Percentiles rank a stretch among this genome's conserved stretches.
phyloP scores from a whole-genome alignment of 2,329 filamentous ascomycete species.

The Didymella pomorum region DNA sequence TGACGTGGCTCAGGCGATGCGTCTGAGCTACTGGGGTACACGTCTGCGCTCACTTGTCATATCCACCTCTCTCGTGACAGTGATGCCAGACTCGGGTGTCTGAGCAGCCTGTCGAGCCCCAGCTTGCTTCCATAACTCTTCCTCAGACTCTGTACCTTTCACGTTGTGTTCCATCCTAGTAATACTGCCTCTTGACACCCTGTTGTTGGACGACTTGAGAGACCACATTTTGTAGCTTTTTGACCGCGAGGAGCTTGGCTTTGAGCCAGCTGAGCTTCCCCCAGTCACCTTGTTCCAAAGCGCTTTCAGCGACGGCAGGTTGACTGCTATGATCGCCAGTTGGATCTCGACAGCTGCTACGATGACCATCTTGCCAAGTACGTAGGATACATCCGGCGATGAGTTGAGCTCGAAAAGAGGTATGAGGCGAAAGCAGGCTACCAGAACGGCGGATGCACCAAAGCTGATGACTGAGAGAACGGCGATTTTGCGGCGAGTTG shows the following conservation, averaged over 20 bases:
- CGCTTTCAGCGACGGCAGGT: constrained; percentile 44
- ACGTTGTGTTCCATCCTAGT: constrained; percentile 23
- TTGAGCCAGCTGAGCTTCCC: constrained; percentile 5
- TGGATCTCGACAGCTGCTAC: constrained; percentile 45
- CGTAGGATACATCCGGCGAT: constrained; percentile 37
- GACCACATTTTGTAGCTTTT: constrained; percentile 16
- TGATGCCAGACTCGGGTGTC: not conserved
- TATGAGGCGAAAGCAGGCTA: constrained; percentile 30
- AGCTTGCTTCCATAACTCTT: constrained; percentile 26
- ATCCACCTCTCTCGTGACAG: constrained; percentile 6
- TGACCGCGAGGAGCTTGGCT: not conserved
- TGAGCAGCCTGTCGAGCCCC: not conserved
- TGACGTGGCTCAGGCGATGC: too few relatives aligned
- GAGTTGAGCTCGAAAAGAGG: constrained; percentile 34
- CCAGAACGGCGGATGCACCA: constrained; percentile 40
- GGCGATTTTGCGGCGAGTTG: constrained; percentile 28
- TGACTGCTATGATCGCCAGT: constrained; percentile 45
- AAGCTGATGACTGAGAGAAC: constrained; percentile 38
- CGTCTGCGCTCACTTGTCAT: not conserved
- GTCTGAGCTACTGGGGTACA: not conserved
- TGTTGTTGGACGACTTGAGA: constrained; percentile 6
- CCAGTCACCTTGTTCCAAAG: constrained; percentile 36
- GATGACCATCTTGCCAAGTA: constrained; percentile 46
- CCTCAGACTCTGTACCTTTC: constrained; percentile 24
- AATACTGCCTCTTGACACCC: constrained; percentile 20